phyloP scores from a whole-genome alignment of 2,329 filamentous ascomycete species.

The Fusarium ambrosium region DNA sequence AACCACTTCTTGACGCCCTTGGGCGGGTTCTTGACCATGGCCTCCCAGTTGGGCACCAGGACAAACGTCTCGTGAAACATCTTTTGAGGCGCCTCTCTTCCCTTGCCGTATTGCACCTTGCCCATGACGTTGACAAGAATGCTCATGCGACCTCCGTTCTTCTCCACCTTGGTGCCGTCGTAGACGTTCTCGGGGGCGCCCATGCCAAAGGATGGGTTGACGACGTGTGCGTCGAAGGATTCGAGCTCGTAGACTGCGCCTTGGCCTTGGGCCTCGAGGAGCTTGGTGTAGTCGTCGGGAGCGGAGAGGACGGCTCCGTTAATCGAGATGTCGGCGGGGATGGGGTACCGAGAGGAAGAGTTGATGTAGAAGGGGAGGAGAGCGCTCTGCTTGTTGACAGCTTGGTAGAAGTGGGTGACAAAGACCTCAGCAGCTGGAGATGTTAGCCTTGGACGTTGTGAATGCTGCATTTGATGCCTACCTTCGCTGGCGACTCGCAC shows the following conservation, averaged over 20 bases:
- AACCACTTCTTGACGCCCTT: slow-evolving; percentile 72
- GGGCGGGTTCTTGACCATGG: slow-evolving; percentile 65
- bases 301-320: slow-evolving; percentile 79
- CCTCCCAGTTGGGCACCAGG: slow-evolving; percentile 81
- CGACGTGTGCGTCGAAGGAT: slow-evolving; percentile 81
- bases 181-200: slow-evolving; percentile 65
- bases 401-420: slow-evolving; percentile 79
- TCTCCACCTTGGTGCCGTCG: slow-evolving; percentile 59
- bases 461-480: slow-evolving; percentile 35
- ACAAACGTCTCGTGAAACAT: slow-evolving; percentile 86
- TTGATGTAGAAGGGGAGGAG: slow-evolving; percentile 80
- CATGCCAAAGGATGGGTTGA: slow-evolving; percentile 76
- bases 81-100: slow-evolving; percentile 71
- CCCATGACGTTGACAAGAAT: slow-evolving; percentile 82
- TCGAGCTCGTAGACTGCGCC: slow-evolving; percentile 78
- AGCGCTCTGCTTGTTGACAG: slow-evolving; percentile 74
- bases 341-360: slow-evolving; percentile 64
- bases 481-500: slow-evolving; percentile 63
- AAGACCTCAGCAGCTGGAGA: slow-evolving; percentile 78
- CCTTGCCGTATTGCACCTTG: slow-evolving; percentile 76
- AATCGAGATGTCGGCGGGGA: slow-evolving; percentile 79
- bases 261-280: slow-evolving; percentile 74
- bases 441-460: slow-evolving; percentile 23
- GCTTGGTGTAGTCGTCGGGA: slow-evolving; percentile 74
- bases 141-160: slow-evolving; percentile 71